phyloP scores from a whole-genome alignment of 305 asterid genomes.

The Petunia hybrid region DNA sequence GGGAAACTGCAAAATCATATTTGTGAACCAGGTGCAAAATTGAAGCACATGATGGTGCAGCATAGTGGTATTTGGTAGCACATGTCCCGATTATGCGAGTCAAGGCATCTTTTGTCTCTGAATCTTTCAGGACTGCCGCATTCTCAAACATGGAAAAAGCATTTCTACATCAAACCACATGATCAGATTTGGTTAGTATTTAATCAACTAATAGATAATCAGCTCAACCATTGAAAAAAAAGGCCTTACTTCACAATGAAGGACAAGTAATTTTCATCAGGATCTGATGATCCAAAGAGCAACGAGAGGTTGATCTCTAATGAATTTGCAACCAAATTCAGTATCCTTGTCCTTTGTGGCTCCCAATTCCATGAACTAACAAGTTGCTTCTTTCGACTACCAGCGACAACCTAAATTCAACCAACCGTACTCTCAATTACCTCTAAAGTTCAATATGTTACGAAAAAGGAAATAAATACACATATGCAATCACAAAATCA shows the following conservation, averaged over 20 bases:
- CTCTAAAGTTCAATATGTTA: constrained; percentile 20
- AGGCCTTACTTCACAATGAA: constrained; percentile 78
- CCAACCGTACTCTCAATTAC: constrained; percentile 8
- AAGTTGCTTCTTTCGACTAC: constrained; percentile 67
- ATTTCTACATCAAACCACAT: constrained; percentile 61
- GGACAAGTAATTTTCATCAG: constrained; percentile 88
- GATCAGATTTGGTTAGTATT: constrained; percentile 26
- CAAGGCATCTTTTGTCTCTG: constrained; percentile 78
- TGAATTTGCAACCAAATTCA: constrained; percentile 84
- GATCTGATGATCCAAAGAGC: constrained; percentile 89
- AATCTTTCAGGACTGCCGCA: constrained; percentile 68
- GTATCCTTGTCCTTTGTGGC: constrained; percentile 72
- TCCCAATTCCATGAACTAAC: constrained; percentile 89
- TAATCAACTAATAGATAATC: constrained; percentile 34
- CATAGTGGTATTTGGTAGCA: constrained; percentile 84
- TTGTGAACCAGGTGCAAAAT: constrained; percentile 87
- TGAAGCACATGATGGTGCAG: constrained; percentile 86
- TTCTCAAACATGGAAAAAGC: constrained; percentile 79
- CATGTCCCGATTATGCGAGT: constrained; percentile 90
- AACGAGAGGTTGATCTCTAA: constrained; percentile 81
- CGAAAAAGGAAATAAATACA: constrained; percentile 17
- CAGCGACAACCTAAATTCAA: constrained; percentile 62
- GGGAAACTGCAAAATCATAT: constrained; percentile 76
- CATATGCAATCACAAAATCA: constrained; percentile 20
- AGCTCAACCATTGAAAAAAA: constrained; percentile 34